Evolutionary conservation across 768 basidiomycete species (phyloP).

Genomic region (Pisolithus albus): DNA sequence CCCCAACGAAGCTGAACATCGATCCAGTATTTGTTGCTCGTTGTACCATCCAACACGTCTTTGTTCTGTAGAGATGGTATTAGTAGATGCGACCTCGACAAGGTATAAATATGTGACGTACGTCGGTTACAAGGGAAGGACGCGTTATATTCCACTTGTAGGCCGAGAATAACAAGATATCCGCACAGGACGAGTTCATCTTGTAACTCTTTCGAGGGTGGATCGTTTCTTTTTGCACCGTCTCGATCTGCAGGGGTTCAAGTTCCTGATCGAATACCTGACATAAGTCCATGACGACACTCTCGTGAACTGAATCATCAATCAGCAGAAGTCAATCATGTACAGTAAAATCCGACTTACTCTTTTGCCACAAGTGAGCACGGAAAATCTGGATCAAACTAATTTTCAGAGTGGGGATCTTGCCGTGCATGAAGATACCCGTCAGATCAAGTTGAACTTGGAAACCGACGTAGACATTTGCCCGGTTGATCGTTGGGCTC

Average conservation of each 20-base stretch:
- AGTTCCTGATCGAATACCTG: slow-evolving; percentile 99
- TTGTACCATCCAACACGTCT: slow-evolving; percentile 95
- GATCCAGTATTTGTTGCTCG: slow-evolving; percentile 98
- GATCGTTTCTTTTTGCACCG: slow-evolving; percentile 99
- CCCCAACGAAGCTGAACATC: slow-evolving; percentile 95
- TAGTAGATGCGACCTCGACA: neutral
- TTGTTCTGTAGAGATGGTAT: slow-evolving; percentile 51
- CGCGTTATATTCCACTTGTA: slow-evolving; percentile 99
- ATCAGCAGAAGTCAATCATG: slow-evolving; percentile 12
- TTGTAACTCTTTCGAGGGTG: slow-evolving; percentile 99
- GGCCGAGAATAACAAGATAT: slow-evolving; percentile 94
- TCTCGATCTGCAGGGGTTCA: slow-evolving; percentile 97
- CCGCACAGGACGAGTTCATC: slow-evolving; percentile 99
- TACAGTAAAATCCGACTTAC: slow-evolving; percentile 41
- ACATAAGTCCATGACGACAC: slow-evolving; percentile 93
- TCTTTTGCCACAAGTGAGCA: slow-evolving; percentile 99
- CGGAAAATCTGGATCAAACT: slow-evolving; percentile 99
- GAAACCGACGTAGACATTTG: slow-evolving; percentile 99
- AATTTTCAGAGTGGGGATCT: slow-evolving; percentile 97
- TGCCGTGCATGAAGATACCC: slow-evolving; percentile 97
- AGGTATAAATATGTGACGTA: slow-evolving; percentile 29
- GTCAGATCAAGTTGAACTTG: slow-evolving; percentile 98
- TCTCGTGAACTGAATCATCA: slow-evolving; percentile 62
- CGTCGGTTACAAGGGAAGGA: slow-evolving; percentile 92
- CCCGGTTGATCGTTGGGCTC: slow-evolving; percentile 98